phyloP scores from a whole-genome alignment of 164 flowering plant species.

The Piper betle region DNA sequence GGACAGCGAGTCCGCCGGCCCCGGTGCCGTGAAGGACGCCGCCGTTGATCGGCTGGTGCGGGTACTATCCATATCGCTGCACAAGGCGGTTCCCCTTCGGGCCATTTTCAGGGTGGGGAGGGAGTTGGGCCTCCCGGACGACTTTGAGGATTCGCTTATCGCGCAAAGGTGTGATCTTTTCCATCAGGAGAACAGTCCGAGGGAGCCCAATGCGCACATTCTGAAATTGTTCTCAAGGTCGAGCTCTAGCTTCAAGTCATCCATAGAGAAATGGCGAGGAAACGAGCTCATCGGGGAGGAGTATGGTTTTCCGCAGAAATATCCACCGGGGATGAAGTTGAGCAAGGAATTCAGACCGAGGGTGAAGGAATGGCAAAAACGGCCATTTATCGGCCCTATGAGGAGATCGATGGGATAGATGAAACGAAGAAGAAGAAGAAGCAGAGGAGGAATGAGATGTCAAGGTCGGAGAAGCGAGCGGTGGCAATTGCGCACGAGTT shows the following conservation, averaged over 20 bases:
- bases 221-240: constrained; percentile 27
- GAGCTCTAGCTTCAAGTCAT: constrained; percentile 13
- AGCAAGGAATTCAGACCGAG: constrained; percentile 52
- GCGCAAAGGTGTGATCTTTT: constrained; percentile 37
- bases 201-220: constrained; percentile 63
- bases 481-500: constrained; percentile 82
- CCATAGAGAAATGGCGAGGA: constrained; percentile 71
- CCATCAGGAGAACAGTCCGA: constrained; percentile 21
- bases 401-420: constrained; percentile 23
- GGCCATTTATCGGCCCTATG: constrained; percentile 76
- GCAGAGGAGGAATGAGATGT: constrained; percentile 29
- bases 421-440: constrained; percentile 22
- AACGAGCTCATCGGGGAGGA: constrained; percentile 37
- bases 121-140: constrained; percentile 83
- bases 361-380: constrained; percentile 72
- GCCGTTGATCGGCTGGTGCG: constrained; percentile 36
- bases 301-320: constrained; percentile 53
- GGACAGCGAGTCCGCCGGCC: constrained; percentile 33
- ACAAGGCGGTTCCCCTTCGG: constrained; percentile 57
- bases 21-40: constrained; percentile 26
- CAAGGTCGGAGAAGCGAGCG: constrained; percentile 64
- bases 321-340: constrained; percentile 85
- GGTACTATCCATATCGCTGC: constrained; percentile 47
- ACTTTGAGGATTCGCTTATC: constrained; percentile 71
- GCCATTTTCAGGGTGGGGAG: constrained; percentile 83